Evolutionary conservation across 257 asterid species (phyloP).

Genomic region (Cinchona pubescens): DNA sequence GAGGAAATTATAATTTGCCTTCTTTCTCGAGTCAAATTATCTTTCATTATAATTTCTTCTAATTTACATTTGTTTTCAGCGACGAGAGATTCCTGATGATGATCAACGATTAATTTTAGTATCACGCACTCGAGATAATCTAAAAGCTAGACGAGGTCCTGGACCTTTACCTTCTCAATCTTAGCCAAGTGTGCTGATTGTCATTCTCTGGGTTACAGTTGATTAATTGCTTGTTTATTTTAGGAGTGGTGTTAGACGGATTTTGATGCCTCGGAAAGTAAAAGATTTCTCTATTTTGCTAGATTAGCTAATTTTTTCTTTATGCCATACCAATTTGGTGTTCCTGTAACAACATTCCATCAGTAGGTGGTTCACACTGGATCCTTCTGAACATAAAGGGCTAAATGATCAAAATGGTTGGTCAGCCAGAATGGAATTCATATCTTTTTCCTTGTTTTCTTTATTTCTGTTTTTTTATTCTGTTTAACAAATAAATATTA

Average conservation of each 20-base stretch:
- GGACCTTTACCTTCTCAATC: not conserved
- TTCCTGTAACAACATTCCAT: not conserved
- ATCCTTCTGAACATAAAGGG: no score
- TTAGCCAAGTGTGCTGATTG: not conserved
- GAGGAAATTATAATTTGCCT: not conserved
- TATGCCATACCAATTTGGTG: not conserved
- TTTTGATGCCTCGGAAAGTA: not conserved
- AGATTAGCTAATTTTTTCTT: not conserved
- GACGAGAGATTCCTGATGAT: constrained; percentile 77
- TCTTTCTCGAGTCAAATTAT: no score
- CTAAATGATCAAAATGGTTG: no score
- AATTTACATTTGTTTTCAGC: constrained; percentile 33
- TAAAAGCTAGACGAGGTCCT: constrained; percentile 35
- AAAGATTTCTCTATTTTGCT: not conserved
- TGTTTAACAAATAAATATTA: no score
- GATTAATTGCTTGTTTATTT: not conserved
- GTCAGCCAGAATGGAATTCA: not conserved
- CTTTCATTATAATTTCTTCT: no score
- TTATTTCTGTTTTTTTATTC: no score
- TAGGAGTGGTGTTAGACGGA: not conserved
- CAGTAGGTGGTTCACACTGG: no score
- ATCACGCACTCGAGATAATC: constrained; percentile 35
- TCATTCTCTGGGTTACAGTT: not conserved
- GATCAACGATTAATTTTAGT: constrained; percentile 72
- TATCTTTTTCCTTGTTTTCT: no score